phyloP scores from a whole-genome alignment of 2,329 filamentous ascomycete species.

The Botrytis fabae region DNA sequence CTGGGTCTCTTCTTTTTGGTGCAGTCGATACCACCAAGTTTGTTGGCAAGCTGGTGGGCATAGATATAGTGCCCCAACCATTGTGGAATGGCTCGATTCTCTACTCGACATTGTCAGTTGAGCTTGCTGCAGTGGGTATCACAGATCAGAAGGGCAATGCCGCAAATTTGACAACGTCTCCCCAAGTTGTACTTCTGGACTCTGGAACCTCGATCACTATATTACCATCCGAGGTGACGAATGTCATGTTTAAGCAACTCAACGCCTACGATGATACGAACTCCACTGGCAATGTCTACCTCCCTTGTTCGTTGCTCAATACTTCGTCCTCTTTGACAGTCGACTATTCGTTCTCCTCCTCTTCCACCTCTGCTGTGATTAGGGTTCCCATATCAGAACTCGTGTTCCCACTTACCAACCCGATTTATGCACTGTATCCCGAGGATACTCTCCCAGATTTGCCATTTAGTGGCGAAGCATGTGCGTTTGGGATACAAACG shows the following conservation, averaged over 20 bases:
- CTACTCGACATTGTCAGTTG: constrained; percentile 32
- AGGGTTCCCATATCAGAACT: constrained; percentile 49
- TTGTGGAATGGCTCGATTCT: constrained; percentile 27
- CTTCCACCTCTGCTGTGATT: constrained; percentile 44
- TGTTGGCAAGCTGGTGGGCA: constrained; percentile 40
- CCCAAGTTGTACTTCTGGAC: constrained; percentile 57
- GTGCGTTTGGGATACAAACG: constrained; percentile 54
- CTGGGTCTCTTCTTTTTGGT: constrained; percentile 46
- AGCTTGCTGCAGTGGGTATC: constrained; percentile 32
- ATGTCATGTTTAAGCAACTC: constrained; percentile 42
- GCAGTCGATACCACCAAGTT: constrained; percentile 50
- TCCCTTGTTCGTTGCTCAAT: constrained; percentile 46
- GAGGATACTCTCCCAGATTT: constrained; percentile 21
- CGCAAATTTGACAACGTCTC: constrained; percentile 32
- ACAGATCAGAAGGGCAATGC: constrained; percentile 32
- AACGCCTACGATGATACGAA: constrained; percentile 43
- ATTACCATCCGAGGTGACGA: constrained; percentile 56
- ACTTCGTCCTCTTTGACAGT: constrained; percentile 43
- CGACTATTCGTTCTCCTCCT: constrained; percentile 50
- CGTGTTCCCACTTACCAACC: constrained; percentile 38
- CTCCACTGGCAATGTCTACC: constrained; percentile 25
- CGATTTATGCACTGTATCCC: constrained; percentile 17
- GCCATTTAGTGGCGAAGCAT: constrained; percentile 42
- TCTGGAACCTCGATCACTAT: constrained; percentile 67
- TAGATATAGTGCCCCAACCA: constrained; percentile 27